Percentiles rank a stretch among this genome's conserved stretches.
Evolutionary conservation across 1,284 basidiomycete genomes (phyloP).

Genomic region (Sanghuangporus baumii): DNA sequence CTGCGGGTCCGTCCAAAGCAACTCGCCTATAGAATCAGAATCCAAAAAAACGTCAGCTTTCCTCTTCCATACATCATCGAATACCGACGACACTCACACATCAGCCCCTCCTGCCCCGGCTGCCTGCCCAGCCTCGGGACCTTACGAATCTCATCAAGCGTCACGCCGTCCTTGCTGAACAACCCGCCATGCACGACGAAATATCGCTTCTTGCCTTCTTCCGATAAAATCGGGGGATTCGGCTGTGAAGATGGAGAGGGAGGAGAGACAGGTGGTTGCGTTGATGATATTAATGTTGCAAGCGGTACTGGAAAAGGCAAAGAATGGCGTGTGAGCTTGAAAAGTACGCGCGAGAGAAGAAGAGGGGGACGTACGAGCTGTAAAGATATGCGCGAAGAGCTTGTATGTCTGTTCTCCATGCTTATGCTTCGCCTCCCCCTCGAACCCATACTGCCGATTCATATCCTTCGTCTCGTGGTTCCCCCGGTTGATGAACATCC

Average conservation of each 20-base stretch:
- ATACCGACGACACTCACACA: conserved; percentile 57
- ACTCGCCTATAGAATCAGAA: conserved; percentile 41
- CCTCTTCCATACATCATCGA: conserved; percentile 3
- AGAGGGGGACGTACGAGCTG: conserved; percentile 56
- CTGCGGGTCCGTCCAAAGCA: conserved; percentile 96
- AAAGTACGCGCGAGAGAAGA: background rate
- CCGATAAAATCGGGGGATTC: conserved; percentile 64
- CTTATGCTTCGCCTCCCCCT: conserved; percentile 95
- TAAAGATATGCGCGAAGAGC: conserved; percentile 92
- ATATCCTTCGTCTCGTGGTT: conserved; percentile 97
- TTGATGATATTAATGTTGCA: conserved; percentile 78
- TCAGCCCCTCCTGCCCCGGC: conserved; percentile 92
- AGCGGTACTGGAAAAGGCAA: conserved; percentile 65
- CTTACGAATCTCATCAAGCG: conserved; percentile 86
- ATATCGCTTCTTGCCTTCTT: conserved; percentile 81
- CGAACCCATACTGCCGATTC: conserved; percentile 89
- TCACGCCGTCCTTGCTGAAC: conserved; percentile 92
- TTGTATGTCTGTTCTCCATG: conserved; percentile 90
- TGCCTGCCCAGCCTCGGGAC: conserved; percentile 86
- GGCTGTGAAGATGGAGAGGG: conserved; percentile 26
- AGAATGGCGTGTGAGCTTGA: background rate
- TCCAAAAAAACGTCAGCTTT: background rate
- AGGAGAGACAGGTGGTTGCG: conserved; percentile 47
- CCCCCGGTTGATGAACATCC: conserved; percentile 89
- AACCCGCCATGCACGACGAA: conserved; percentile 97